Evolutionary conservation across 345 rosid genomes (phyloP).

Genomic region (Tarenaya hassleriana): DNA sequence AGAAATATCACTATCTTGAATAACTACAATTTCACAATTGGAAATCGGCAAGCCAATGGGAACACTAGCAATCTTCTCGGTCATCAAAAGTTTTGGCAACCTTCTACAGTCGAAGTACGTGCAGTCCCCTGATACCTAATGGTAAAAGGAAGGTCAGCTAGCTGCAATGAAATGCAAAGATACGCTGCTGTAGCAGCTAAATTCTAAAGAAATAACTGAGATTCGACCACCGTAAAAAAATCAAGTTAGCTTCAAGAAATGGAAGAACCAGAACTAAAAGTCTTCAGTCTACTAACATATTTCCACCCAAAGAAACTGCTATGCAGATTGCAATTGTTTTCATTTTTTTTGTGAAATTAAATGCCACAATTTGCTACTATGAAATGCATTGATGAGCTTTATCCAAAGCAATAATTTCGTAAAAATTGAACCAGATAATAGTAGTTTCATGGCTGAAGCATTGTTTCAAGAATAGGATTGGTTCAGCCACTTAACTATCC

Average conservation of each 20-base stretch:
- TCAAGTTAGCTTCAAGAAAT: slow-evolving; percentile 16
- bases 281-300: slow-evolving; percentile 11
- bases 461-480: slow-evolving; percentile 1
- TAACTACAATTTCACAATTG: slow-evolving; percentile 54
- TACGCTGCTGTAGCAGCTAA: no score
- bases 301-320: background rate
- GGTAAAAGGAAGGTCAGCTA: slow-evolving; percentile 17
- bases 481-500: background rate
- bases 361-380: background rate
- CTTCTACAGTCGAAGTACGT: slow-evolving; percentile 81
- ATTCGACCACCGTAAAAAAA: no score
- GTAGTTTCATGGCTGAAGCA: background rate
- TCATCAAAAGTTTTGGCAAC: slow-evolving; percentile 62
- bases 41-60: slow-evolving; percentile 87
- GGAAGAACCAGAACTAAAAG: slow-evolving; percentile 13
- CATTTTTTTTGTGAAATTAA: background rate
- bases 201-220: no score
- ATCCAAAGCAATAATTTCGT: background rate
- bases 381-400: background rate
- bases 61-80: slow-evolving; percentile 54
- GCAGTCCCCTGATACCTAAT: slow-evolving; percentile 92
- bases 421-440: background rate
- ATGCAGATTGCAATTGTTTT: background rate
- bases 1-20: slow-evolving; percentile 39
- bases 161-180: slow-evolving; percentile 6